Evolutionary conservation across 805 yeast species (phyloP), one percentile per base, ranked within the genome.

Genomic region (Zygoascus bituminiphila): DNA sequence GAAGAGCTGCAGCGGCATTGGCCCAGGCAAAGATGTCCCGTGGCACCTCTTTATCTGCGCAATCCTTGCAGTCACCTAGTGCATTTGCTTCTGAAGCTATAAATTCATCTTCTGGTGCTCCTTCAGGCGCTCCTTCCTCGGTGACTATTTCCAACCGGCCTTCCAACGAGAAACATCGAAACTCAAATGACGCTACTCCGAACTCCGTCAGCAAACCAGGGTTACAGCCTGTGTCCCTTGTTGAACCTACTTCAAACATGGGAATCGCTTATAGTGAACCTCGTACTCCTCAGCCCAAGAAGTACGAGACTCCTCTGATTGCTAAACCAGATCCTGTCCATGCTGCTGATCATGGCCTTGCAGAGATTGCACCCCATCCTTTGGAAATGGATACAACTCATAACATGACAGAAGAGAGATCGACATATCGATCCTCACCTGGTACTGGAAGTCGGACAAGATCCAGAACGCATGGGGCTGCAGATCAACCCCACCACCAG

Each of bases 1-100:
- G 96, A 48, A 82, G 81, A 66, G 15, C 39, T 15, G 21, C 20
- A 4, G 20, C 5, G 66, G 15, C 39, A 4, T 17, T 20, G 12
- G 5, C 2, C 22, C 39, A 36, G 17, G 22, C 20, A 8, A 36
- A 19, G 5, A 5, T 19, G 4, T 5, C 39, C 20, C 20, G 9
- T 5, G 39, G 22, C 4, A 12, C 4, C 9, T 15, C 22, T 4
- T 15, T 36, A 19, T 17, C 22, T 17, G 22, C 22, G 4, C 10
- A 15, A 29, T 29, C 33, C n/a, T 29, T 29, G n/a, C 33, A 29
- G 10, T 36, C 39, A 9, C 39, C 14, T 17, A 12, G 21, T 19
- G 22, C 21, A 14, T 9, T 26, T 14, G 14, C 33, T 26, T 9
- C 12, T 26, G 33, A 9, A 9, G 12, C 9, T 9, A 26, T 9